A percentile compares a stretch with the other conserved stretches of the same genome.
These are phyloP conservation scores for Heliosperma pusillum DNA, from an alignment of 148 eudicot species.

Conservation along the genomic window DNA sequence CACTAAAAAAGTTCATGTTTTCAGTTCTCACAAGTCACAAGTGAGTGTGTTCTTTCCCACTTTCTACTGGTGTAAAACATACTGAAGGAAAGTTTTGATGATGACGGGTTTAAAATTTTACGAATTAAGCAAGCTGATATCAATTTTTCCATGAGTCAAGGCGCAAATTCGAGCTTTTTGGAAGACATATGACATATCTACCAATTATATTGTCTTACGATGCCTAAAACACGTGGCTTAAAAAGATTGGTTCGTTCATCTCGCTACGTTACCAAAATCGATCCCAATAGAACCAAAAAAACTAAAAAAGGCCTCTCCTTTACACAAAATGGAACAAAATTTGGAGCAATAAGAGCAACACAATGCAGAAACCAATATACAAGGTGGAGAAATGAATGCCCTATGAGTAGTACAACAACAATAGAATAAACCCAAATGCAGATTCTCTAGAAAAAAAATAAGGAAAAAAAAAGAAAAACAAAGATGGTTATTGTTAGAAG, in stretches of 20 bases:
- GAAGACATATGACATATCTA: background rate
- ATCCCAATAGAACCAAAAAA: background rate
- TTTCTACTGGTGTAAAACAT: background rate
- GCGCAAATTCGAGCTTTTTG: background rate
- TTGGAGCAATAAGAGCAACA: background rate
- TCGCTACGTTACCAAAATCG: background rate
- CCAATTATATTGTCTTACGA: slow-evolving; percentile 6
- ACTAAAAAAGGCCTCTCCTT: background rate
- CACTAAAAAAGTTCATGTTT: slow-evolving; percentile 6
- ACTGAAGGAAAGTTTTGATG: background rate
- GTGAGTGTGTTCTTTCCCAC: slow-evolving; percentile 15
- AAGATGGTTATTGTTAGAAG: slow-evolving; percentile 17
- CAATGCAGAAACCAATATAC: slow-evolving; percentile 10
- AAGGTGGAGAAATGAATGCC: slow-evolving; percentile 15
- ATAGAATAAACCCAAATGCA: slow-evolving; percentile 15
- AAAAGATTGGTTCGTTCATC: background rate
- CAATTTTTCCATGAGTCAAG: background rate
- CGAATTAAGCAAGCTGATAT: background rate
- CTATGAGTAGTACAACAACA: background rate
- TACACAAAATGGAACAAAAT: background rate
- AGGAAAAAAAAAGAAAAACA: too few relatives aligned
- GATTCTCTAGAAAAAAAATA: background rate
- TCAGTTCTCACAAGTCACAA: slow-evolving; percentile 8
- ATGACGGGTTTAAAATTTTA: background rate
- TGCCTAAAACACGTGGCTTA: background rate